Conservation (phyloP, 169 alveolate genomes). For the Neospora caninum region DNA sequence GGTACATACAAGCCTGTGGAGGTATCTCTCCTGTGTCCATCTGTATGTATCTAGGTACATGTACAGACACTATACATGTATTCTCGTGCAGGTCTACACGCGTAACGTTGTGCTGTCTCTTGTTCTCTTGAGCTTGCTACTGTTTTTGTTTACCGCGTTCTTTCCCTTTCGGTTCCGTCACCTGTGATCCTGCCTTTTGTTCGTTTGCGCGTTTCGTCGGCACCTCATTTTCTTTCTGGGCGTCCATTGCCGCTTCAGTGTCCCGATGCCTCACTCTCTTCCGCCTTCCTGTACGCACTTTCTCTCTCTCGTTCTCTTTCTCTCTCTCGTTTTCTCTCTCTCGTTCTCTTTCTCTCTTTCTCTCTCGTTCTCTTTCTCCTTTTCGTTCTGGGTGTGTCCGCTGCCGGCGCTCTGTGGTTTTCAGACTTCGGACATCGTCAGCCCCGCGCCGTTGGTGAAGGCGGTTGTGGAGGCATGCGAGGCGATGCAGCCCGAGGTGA, state of each 20-base stretch:
- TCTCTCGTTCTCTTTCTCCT: neutral
- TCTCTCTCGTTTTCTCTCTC: neutral
- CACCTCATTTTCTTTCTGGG: neutral
- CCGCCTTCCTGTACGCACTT: no score
- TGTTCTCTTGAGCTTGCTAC: no score
- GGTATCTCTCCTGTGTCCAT: no score
- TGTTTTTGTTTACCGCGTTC: neutral
- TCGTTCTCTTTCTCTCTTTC: neutral
- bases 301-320: neutral
- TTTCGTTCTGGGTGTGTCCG: neutral
- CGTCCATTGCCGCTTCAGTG: no score
- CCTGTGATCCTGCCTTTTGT: no score
- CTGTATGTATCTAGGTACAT: no score
- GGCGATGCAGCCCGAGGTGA: conserved; percentile 46
- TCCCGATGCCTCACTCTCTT: no score
- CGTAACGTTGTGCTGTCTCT: no score
- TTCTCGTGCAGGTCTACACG: no score
- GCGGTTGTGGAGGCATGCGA: conserved; percentile 31
- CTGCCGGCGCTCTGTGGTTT: neutral
- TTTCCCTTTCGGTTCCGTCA: neutral
- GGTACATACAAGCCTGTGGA: no score
- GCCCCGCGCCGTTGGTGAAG: conserved; percentile 35
- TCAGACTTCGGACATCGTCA: conserved; percentile 54
- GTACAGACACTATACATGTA: neutral
- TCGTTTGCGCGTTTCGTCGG: neutral